Percentiles rank a stretch among this genome's conserved stretches.
phyloP scores from a whole-genome alignment of 2,329 filamentous ascomycete genomes.

The Metarhizium guizhouense region DNA sequence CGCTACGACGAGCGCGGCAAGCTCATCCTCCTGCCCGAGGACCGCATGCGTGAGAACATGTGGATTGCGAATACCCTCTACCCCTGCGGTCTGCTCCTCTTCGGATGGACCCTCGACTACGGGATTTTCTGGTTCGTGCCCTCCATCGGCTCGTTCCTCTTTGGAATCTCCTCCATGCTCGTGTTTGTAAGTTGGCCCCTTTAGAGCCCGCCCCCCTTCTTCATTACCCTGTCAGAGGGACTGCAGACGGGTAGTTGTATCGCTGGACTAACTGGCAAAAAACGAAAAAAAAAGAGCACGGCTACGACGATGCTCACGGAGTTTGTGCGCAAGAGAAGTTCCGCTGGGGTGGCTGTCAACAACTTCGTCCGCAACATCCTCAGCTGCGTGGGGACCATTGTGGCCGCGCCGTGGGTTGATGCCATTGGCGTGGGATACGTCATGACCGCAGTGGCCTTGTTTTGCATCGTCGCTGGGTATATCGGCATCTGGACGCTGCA shows the following conservation, averaged over 20 bases:
- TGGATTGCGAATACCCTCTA: conserved; percentile 66
- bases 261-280: too few relatives aligned
- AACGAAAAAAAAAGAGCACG: conserved; percentile 29
- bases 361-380: conserved; percentile 77
- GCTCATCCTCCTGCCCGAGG: conserved; percentile 64
- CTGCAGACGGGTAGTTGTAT: too few relatives aligned
- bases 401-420: conserved; percentile 61
- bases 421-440: conserved; percentile 70
- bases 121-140: conserved; percentile 57
- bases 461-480: conserved; percentile 49
- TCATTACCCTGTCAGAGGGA: too few relatives aligned
- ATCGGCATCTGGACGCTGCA: conserved; percentile 52
- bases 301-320: conserved; percentile 79
- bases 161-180: conserved; percentile 71
- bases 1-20: conserved; percentile 59
- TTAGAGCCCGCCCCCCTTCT: too few relatives aligned
- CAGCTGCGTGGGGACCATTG: conserved; percentile 59
- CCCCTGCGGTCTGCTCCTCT: conserved; percentile 62
- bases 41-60: conserved; percentile 74
- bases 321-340: conserved; percentile 65
- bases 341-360: conserved; percentile 68
- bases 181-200: conserved; percentile 48
- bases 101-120: conserved; percentile 64
- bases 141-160: conserved; percentile 60
- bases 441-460: conserved; percentile 49